Evolutionary conservation across 2,329 filamentous ascomycete genomes (phyloP).

Genomic region (Fusarium abutilonis): DNA sequence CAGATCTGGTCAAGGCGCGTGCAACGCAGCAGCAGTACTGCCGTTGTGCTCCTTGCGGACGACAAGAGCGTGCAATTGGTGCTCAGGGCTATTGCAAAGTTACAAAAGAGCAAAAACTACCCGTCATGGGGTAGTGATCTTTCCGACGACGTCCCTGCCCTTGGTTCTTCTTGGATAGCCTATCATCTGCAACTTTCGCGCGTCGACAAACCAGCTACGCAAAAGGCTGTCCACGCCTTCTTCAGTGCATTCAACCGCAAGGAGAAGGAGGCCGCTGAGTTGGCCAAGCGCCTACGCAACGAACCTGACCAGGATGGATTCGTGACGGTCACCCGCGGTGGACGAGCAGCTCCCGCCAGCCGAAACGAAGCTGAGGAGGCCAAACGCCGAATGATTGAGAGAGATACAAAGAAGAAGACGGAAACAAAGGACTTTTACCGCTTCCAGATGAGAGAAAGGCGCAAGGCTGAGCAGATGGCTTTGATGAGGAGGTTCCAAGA

Average conservation of each 20-base stretch:
- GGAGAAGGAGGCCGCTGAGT: conserved; percentile 70
- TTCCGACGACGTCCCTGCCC: conserved; percentile 61
- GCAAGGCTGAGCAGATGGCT: conserved; percentile 76
- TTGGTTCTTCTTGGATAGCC: conserved; percentile 69
- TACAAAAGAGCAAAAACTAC: conserved; percentile 66
- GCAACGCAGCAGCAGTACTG: conserved; percentile 78
- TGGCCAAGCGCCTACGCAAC: conserved; percentile 72
- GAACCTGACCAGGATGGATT: conserved; percentile 96
- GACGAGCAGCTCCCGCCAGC: conserved; percentile 76
- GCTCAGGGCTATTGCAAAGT: conserved; percentile 76
- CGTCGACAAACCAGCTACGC: conserved; percentile 72
- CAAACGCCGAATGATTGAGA: conserved; percentile 68
- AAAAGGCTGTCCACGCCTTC: conserved; percentile 82
- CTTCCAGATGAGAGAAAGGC: conserved; percentile 82
- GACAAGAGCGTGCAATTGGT: conserved; percentile 78
- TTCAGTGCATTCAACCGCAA: conserved; percentile 82
- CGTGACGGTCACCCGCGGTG: conserved; percentile 86
- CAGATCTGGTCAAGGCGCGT: conserved; percentile 77
- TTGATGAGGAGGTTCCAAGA: conserved; percentile 78
- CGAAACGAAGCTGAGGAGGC: conserved; percentile 75
- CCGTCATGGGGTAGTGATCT: conserved; percentile 76
- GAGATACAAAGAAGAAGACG: conserved; percentile 69
- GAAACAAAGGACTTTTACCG: conserved; percentile 81
- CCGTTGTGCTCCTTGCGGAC: conserved; percentile 86
- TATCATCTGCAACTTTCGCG: conserved; percentile 77